Base-by-base conservation (phyloP, 2,329 filamentous ascomycete genomes). In the Ophiocordyceps robertsii region DNA sequence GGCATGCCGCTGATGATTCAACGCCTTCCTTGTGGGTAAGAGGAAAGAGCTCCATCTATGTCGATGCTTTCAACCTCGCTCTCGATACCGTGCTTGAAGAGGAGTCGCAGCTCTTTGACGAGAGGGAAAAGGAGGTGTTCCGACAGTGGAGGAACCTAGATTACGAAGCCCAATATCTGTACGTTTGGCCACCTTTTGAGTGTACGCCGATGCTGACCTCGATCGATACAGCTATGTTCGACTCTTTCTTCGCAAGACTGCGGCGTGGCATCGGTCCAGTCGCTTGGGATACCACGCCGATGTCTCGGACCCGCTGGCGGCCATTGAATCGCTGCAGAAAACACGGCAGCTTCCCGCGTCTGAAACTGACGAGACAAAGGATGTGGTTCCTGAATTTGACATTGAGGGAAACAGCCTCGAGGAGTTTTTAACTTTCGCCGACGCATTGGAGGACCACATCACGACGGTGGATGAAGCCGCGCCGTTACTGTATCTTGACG, bases 1-100 rank as follows among this genome's bases (percentile, higher is more conserved):
- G 57, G 9, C 54, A 69, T 42, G 60, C 61, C 4, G 56, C 64
- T 10, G 56, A 67, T 9, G 55, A 68, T 6, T 68, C 72, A 48
- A 58, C 44, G 48, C 55, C 46, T 5, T 51, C 57, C 5, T 39
- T 46, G 46, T 95, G 86, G 86, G 63, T 79, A 5, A 77, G 72
- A 53, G 86, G 87, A 0, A 80, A 78, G 57, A 93, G 81, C 54
- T 96, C 89, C 1, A 86, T 98, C 43, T 98, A 98, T 54, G 87
- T 95, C 16, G 92, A 98, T 63, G 92, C 92, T 1, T 98, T 98
- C 68, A 95, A 95, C 55, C 69, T 96, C 13, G 87, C 90, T 2
- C 66, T 98, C 39, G 81, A 90, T 45, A 95, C 86, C 0, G 92
- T 98, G 4, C 65, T 96, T 12, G 80, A 86, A 39, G 86, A 96